Base-by-base conservation (phyloP, 1,284 basidiomycete species). In the Irpex rosettiformis region DNA sequence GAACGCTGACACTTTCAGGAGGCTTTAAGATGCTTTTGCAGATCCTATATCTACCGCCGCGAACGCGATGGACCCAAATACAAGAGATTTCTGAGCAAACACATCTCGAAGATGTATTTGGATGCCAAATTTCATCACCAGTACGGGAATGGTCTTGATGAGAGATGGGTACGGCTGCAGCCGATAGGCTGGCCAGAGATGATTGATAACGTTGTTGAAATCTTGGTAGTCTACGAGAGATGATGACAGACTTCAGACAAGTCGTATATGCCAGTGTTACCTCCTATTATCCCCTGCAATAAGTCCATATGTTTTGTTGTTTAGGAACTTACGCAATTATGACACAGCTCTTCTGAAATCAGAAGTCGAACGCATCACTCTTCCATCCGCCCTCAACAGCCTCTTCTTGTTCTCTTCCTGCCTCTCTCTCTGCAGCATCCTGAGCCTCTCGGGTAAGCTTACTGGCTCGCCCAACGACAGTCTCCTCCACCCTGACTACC, bases 351-450 rank as follows among this genome's bases (percentile, higher is more conserved):
- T n/a, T n/a, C n/a, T n/a, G n/a, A n/a, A n/a, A n/a, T 16, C 33
- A 40, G 33, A 40, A 40, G 47, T 61, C 40, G 45, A 61, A 57
- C 11, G 57, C 61, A 43, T 54, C 13, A 8, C 21, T 53, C 47
- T 25, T 30, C 54, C 53, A 56, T 28, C 42, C 57, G 10, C 28
- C 29, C 16, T 49, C 27, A 21, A 51, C n/a, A 33, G 51, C 55
- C 53, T 60, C 54, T 24, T 29, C n/a, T 22, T 51, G 16, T 43
- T 43, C 56, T 21, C 27, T 53, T 29, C 18, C 24, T 37, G 25
- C 33, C 18, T 53, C 33, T 6, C 51, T 29, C 30, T 28, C 58
- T n/a, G 13, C 16, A 21, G 58, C 54, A 25, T 24, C 45, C 30
- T 47, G 52, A 27, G 55, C 60, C 13, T 42, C 37, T 40, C 52